Evolutionary conservation across 2,329 filamentous ascomycete genomes (phyloP), one percentile per base, ranked within the genome.

Genomic region (Fusarium hostae): DNA sequence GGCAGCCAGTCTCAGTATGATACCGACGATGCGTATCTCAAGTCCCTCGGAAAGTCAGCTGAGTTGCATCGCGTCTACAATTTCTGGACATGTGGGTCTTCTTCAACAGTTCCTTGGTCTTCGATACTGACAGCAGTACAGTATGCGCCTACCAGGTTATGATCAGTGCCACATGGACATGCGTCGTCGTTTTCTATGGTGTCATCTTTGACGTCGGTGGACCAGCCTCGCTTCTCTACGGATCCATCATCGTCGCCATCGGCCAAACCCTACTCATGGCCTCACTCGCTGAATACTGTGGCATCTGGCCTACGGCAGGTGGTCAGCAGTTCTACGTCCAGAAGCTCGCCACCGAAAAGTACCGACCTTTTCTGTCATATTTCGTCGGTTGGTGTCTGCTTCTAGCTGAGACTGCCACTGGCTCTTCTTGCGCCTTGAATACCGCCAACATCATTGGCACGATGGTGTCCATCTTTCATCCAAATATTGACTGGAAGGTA

Each of bases 131-230:
- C 22, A 16, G 18, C 3, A 11, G 11, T 8, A 20, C 12, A 66
- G 63, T 66, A 43, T 66, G 64, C n/a, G 63, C 66, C 8, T 69
- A 69, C 11, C 66, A 69, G 20, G 54, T 69, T 2, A 62, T 69
- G 66, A 69, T 69, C 20, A 63, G 52, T 10, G 66, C 66, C 3
- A 69, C 57, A 39, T 69, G 66, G 66, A 69, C 66, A 10, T 69
- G 66, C 24, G 52, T 63, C 20, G 50, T 69, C 6, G 66, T 69
- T 3, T 35, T 69, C 8, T 69, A 69, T 9, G 54, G 63, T 7
- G 59, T 50, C 9, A 62, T 69, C 1, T 69, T 69, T 4, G 63
- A 68, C 18, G 47, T 69, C 3, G 63, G 66, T 4, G 66, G 66
- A 2, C 66, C 66, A 15, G 47, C 52, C 5, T 45, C 40, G 0